Evolutionary conservation across 2,329 filamentous ascomycete genomes (phyloP).

Genomic region (Penicillium olsonii): DNA sequence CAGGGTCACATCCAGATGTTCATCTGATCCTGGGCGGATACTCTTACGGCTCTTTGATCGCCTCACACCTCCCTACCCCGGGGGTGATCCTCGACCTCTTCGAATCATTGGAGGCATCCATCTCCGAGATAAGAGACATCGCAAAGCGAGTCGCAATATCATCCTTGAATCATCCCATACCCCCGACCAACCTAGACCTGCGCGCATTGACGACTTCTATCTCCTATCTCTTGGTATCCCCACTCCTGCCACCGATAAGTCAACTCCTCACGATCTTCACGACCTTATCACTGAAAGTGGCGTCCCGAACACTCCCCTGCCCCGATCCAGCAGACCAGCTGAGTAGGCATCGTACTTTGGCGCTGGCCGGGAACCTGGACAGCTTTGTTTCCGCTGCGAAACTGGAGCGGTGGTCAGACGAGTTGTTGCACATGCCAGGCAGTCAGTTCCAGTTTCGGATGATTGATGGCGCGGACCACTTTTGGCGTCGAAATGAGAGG

Average conservation of each 20-base stretch:
- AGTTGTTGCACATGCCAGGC: slow-evolving; percentile 47
- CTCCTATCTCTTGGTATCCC: slow-evolving; percentile 65
- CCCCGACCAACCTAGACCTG: slow-evolving; percentile 2
- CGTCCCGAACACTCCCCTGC: slow-evolving; percentile 30
- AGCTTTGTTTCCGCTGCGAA: slow-evolving; percentile 68
- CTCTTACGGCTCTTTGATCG: slow-evolving; percentile 86
- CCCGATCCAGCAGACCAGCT: slow-evolving; percentile 58
- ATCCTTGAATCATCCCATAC: slow-evolving; percentile 51
- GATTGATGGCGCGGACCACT: slow-evolving; percentile 60
- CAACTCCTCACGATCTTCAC: slow-evolving; percentile 65
- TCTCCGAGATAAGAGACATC: slow-evolving; percentile 69
- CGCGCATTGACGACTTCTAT: slow-evolving; percentile 26
- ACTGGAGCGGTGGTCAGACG: slow-evolving; percentile 66
- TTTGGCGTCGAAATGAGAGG: slow-evolving; percentile 61
- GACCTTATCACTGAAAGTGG: slow-evolving; percentile 39
- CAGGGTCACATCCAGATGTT: slow-evolving; percentile 13
- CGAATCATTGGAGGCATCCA: slow-evolving; percentile 35
- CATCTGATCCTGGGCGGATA: slow-evolving; percentile 72
- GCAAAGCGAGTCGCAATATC: slow-evolving; percentile 68
- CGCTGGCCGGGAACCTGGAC: slow-evolving; percentile 75
- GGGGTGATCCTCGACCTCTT: slow-evolving; percentile 63
- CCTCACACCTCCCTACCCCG: slow-evolving; percentile 66
- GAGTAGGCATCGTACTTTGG: slow-evolving; percentile 60
- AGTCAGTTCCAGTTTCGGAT: slow-evolving; percentile 54
- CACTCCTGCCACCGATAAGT: slow-evolving; percentile 58